phyloP scores from a whole-genome alignment of 257 asterid species.

The Solanum phureja region DNA sequence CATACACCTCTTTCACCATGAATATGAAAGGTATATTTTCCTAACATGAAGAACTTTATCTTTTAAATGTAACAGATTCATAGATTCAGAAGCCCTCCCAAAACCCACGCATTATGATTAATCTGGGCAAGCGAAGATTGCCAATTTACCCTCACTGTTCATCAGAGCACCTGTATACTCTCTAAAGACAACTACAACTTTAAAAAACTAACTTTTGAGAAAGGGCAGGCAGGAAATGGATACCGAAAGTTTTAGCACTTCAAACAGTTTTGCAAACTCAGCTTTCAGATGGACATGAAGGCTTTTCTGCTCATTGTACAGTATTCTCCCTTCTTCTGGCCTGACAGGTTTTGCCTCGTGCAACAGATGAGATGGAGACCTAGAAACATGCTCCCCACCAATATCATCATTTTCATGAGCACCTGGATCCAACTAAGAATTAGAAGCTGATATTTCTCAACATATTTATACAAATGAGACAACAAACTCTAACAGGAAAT shows the following conservation, averaged over 20 bases:
- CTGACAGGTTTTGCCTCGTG: conserved; percentile 18
- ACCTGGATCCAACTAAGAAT: conserved; percentile 4
- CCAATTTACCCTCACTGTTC: background rate
- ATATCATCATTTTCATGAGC: background rate
- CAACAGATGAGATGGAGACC: background rate
- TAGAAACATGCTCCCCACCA: background rate
- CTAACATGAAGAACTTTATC: background rate
- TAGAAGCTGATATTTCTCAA: background rate
- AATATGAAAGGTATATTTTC: background rate
- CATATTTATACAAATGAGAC: background rate
- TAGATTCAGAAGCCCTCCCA: background rate
- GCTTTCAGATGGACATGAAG: conserved; percentile 32
- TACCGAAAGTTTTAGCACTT: conserved; percentile 63
- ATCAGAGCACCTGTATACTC: background rate
- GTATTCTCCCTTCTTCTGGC: conserved; percentile 13
- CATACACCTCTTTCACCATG: background rate
- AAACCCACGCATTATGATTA: background rate
- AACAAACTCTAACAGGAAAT: background rate
- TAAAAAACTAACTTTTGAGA: background rate
- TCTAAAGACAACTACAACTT: background rate
- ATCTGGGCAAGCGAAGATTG: background rate
- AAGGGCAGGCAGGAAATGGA: conserved; percentile 5
- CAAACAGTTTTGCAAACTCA: conserved; percentile 32
- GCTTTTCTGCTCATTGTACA: conserved; percentile 30
- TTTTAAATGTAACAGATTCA: background rate